phyloP scores from a whole-genome alignment of 257 asterid genomes.

The Solanum dulcamara region DNA sequence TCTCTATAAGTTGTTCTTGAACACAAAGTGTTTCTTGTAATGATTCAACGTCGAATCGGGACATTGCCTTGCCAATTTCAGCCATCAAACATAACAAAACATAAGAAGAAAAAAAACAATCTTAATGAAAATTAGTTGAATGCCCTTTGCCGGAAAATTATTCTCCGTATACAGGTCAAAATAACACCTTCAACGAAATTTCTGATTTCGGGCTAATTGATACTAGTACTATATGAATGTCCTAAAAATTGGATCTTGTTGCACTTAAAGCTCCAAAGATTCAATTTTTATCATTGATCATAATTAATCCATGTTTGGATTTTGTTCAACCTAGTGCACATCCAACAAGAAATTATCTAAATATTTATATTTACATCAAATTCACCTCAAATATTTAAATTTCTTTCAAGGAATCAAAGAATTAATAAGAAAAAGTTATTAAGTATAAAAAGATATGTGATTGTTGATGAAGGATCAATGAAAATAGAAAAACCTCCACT shows the following conservation, averaged over 20 bases:
- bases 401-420: not conserved
- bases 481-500: not conserved
- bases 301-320: not conserved
- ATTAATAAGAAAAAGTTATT: not conserved
- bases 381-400: not conserved
- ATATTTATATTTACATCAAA: not conserved
- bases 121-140: not conserved
- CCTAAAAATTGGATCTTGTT: not conserved
- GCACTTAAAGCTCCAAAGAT: not conserved
- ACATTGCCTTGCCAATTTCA: slow-evolving; percentile 14
- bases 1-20: slow-evolving; percentile 68
- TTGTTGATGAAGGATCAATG: not conserved
- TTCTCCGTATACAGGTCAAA: not conserved
- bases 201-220: not conserved
- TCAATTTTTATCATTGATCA: not conserved
- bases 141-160: not conserved
- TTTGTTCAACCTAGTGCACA: not conserved
- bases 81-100: slow-evolving; percentile 23
- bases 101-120: not conserved
- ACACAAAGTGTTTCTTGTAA: slow-evolving; percentile 52
- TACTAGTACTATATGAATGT: not conserved
- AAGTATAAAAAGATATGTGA: not conserved
- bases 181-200: not conserved
- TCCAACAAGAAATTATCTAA: not conserved
- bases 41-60: slow-evolving; percentile 27